Evolutionary conservation across 2,329 filamentous ascomycete species (phyloP).

Genomic region (Exophiala oligosperma): DNA sequence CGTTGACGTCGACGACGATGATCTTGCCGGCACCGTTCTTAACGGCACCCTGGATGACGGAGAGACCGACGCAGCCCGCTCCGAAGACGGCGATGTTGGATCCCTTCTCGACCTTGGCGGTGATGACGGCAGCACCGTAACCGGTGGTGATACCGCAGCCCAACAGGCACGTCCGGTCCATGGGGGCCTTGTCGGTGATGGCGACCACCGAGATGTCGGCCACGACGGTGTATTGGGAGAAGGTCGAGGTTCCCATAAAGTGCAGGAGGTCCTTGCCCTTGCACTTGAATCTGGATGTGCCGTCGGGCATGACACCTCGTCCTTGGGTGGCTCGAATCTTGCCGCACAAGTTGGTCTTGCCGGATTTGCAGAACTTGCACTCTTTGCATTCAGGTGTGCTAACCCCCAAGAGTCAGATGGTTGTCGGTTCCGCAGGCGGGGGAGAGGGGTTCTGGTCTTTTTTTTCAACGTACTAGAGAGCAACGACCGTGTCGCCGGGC

Average conservation of each 20-base stretch:
- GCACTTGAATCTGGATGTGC: constrained; percentile 89
- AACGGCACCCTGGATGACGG: constrained; percentile 90
- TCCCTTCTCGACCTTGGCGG: constrained; percentile 86
- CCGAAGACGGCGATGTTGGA: constrained; percentile 91
- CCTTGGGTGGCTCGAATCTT: constrained; percentile 98
- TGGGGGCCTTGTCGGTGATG: constrained; percentile 84
- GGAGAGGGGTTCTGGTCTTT: constrained; percentile 11
- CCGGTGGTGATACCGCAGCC: constrained; percentile 98
- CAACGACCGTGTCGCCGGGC: constrained; percentile 85
- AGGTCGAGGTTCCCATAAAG: constrained; percentile 99
- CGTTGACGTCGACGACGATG: constrained; percentile 76
- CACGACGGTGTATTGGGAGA: constrained; percentile 98
- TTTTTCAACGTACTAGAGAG: constrained; percentile 67
- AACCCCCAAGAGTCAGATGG: constrained; percentile 6
- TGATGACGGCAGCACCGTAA: constrained; percentile 93
- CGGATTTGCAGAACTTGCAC: constrained; percentile 99
- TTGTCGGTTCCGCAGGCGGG: neutral
- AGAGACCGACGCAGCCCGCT: constrained; percentile 92
- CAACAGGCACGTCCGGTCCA: constrained; percentile 93
- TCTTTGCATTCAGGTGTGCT: constrained; percentile 96
- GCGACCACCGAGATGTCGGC: constrained; percentile 98
- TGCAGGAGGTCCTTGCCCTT: constrained; percentile 94
- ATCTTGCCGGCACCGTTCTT: constrained; percentile 70
- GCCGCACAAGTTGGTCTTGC: constrained; percentile 98
- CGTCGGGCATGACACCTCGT: constrained; percentile 94